phyloP scores from a whole-genome alignment of 2,329 filamentous ascomycete species.

The Zymoseptoria pseudotritici region DNA sequence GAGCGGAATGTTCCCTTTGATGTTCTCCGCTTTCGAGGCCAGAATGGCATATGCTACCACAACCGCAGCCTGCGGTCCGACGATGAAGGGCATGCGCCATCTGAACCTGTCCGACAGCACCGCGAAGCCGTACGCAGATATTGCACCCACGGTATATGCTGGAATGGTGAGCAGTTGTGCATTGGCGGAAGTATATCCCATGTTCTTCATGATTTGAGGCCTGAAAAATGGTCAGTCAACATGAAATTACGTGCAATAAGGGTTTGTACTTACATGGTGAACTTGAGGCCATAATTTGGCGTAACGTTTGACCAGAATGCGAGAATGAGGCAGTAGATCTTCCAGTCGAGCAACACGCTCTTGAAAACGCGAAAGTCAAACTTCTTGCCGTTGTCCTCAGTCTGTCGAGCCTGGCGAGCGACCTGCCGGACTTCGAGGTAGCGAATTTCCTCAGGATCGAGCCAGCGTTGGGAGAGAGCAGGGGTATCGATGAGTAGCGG shows the following conservation, averaged over 20 bases:
- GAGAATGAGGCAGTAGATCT: conserved; percentile 39
- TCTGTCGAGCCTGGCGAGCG: conserved; percentile 31
- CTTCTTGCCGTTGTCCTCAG: conserved; percentile 31
- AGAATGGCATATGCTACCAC: conserved; percentile 23
- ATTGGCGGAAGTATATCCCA: conserved; percentile 53
- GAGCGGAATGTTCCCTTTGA: conserved; percentile 5
- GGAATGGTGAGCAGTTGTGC: conserved; percentile 36
- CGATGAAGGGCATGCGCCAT: conserved; percentile 25
- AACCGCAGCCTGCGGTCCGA: conserved; percentile 17
- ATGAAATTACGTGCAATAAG: not conserved
- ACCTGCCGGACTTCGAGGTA: conserved; percentile 9
- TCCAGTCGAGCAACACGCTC: conserved; percentile 42
- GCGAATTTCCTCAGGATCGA: conserved; percentile 9
- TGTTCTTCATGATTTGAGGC: conserved; percentile 51
- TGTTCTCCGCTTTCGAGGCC: conserved; percentile 8
- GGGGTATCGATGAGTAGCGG: conserved; percentile 47
- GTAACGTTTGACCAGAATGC: conserved; percentile 28
- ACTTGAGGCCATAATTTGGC: conserved; percentile 22
- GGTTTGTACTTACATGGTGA: conserved; percentile 24
- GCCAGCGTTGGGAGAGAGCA: conserved; percentile 22
- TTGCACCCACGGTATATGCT: conserved; percentile 26
- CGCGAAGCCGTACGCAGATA: not conserved
- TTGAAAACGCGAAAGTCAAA: conserved; percentile 32
- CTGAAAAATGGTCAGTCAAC: not conserved
- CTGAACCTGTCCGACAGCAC: conserved; percentile 24